Evolutionary conservation across 257 asterid genomes (phyloP), one percentile per base, ranked within the genome.

Genomic region (Euphrasia confusa): DNA sequence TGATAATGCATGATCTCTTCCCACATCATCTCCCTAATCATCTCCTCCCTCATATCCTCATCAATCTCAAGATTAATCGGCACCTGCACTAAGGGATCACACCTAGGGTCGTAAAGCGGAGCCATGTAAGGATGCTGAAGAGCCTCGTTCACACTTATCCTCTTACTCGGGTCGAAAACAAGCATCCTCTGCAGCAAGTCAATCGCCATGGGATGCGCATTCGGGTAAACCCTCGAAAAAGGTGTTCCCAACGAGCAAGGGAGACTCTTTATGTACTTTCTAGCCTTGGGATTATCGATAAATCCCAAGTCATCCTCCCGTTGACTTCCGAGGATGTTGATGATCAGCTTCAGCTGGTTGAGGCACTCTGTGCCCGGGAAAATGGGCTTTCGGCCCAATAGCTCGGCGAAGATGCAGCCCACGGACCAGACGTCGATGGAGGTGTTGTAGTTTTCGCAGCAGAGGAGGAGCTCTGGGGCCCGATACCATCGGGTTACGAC

Each of bases 351-450:
- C 15, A 45, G 52, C 52, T 45, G 52, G 52, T 45, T 45, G 52
- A 45, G 52, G 52, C 52, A 45, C 17, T 45, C 52, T 1, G 52
- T 45, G 2, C 52, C 52, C 1, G 52, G 52, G 52, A 45, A 45
- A 1, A 45, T 45, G 52, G 52, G 52, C 52, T 45, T 45, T 1
- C 52, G 52, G 17, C 52, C 52, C 52, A 45, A 7, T 15, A 45
- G 52, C 52, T 45, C 52, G 52, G 52, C 52, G 7, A 45, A 45
- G 17, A 45, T 45, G 52, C 52, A 45, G 52, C 52, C 52, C 52
- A 45, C 52, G n/a, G 52, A 45, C 52, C 52, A 45, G 52, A 45
- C 52, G 17, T 45, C 52, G n/a, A 45, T 45, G 52, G 52, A 45
- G 52, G 52, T 45, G 52, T 5, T 5, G 52, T 45, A 45, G 52